Evolutionary conservation across 768 basidiomycete genomes (phyloP).

Genomic region (Gymnopilus dilepis): DNA sequence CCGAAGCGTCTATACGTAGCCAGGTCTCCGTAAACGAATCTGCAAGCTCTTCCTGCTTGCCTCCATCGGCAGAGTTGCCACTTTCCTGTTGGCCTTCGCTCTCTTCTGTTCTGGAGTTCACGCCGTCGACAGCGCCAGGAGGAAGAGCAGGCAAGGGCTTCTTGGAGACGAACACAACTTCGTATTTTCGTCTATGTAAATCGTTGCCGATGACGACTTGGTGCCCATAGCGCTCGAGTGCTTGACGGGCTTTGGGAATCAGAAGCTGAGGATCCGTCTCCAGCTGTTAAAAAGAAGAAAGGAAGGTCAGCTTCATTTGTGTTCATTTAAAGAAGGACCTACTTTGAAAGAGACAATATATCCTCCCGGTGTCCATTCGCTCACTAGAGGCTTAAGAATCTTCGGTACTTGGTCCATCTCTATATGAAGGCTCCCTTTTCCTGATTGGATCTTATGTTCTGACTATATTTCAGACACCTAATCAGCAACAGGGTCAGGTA

Average conservation of each 20-base stretch:
- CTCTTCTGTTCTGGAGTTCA: neutral
- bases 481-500: neutral
- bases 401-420: slow-evolving; percentile 99
- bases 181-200: slow-evolving; percentile 87
- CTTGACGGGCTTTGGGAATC: slow-evolving; percentile 87
- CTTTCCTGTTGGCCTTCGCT: neutral
- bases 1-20: slow-evolving; percentile 61
- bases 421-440: slow-evolving; percentile 89
- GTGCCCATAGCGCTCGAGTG: slow-evolving; percentile 93
- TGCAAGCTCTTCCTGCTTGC: slow-evolving; percentile 5
- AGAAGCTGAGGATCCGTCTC: slow-evolving; percentile 88
- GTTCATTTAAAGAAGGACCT: slow-evolving; percentile 18
- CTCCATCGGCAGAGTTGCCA: neutral
- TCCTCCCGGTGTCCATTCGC: slow-evolving; percentile 90
- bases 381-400: slow-evolving; percentile 89
- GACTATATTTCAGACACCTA: slow-evolving; percentile 54
- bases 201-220: slow-evolving; percentile 98
- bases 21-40: slow-evolving; percentile 58
- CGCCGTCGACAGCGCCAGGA: slow-evolving; percentile 6
- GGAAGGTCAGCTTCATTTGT: too few species aligned
- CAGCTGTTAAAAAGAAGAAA: slow-evolving; percentile 55
- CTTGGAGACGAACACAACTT: slow-evolving; percentile 89
- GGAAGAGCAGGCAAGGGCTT: slow-evolving; percentile 31
- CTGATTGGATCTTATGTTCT: slow-evolving; percentile 98
- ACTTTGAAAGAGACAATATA: slow-evolving; percentile 99